phyloP scores from a whole-genome alignment of 2,329 filamentous ascomycete species.

The Ascochyta lentis region DNA sequence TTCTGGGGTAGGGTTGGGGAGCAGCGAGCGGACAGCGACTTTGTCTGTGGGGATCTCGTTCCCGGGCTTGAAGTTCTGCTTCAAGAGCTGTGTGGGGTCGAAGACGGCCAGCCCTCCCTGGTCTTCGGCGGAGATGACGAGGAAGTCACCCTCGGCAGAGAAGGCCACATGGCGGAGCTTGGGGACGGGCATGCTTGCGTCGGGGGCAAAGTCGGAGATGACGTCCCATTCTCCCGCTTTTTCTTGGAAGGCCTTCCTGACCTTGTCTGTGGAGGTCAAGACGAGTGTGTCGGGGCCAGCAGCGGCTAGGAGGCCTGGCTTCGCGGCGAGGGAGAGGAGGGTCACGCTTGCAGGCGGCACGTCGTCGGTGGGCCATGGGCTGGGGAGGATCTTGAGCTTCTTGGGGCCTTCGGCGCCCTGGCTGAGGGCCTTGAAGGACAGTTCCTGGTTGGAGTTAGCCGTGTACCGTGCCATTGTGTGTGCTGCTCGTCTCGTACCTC shows the following conservation, averaged over 20 bases:
- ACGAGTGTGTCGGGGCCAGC: conserved; percentile 82
- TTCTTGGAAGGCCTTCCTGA: conserved; percentile 74
- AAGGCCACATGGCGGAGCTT: conserved; percentile 89
- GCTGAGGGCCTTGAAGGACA: conserved; percentile 75
- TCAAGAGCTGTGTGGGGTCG: conserved; percentile 71
- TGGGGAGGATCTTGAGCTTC: conserved; percentile 79
- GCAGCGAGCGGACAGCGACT: conserved; percentile 73
- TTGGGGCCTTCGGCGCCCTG: conserved; percentile 72
- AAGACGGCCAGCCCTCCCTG: conserved; percentile 83
- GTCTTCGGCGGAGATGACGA: conserved; percentile 81
- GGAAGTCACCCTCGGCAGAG: conserved; percentile 83
- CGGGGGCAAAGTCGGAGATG: conserved; percentile 73
- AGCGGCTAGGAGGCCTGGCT: conserved; percentile 81
- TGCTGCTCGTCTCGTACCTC: conserved; percentile 64
- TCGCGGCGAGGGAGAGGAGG: conserved; percentile 82
- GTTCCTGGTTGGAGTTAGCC: conserved; percentile 53
- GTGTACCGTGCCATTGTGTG: too few relatives aligned
- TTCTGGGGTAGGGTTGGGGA: conserved; percentile 80
- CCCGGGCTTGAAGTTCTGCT: conserved; percentile 66
- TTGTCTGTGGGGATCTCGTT: conserved; percentile 81
- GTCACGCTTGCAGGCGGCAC: conserved; percentile 79
- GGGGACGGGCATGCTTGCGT: conserved; percentile 74
- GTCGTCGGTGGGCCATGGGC: conserved; percentile 73
- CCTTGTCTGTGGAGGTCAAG: conserved; percentile 76
- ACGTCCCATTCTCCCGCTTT: conserved; percentile 66